Evolutionary conservation across 2,329 filamentous ascomycete genomes (phyloP), one percentile per base, ranked within the genome.

Genomic region (Talaromyces sp.): DNA sequence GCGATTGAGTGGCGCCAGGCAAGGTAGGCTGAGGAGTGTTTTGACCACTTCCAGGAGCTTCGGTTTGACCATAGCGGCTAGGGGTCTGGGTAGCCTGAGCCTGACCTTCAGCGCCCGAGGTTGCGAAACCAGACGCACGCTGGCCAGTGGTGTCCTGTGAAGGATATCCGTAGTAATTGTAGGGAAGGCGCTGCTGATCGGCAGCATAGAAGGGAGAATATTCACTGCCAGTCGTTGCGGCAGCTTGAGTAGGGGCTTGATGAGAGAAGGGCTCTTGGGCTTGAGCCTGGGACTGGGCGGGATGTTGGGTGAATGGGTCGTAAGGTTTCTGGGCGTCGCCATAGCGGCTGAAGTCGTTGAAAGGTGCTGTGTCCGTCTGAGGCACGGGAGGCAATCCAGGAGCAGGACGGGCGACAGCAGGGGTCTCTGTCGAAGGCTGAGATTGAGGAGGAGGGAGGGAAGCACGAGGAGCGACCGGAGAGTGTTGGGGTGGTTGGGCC

Each of bases 401-500:
- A 52, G 87, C 85, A 70, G 84, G 84, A 75, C 87, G 87, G 37
- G 84, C 83, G 31, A 84, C 83, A 14, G 82, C 78, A 45, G 79
- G 69, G 16, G 75, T 67, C 56, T 77, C 76, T 16, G 75, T 70
- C 43, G 77, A 73, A 39, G 71, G 72, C 50, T 75, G 74, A 37
- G 73, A 63, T 66, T 79, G 77, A n/a, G 72, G 80, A 73, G 93
- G 93, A 69, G 95, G 94, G 31, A 98, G 85, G 13, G 94, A 91
- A 67, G 95, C 90, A 72, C 93, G 88, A 68, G 95, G 94, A 62
- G 92, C 85, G 67, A 94, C 87, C 41, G 95, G 95, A 19, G 95
- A 97, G 75, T 97, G 93, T 70, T 94, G 92, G 33, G 94, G 94
- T 68, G 94, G 93, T 75, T 97, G 94, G 69, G 92, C 89, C 73